Percentiles rank a stretch among this genome's conserved stretches.
Conservation (phyloP, 371 early-diverging fungal species). For the Apophysomyces trapeziformis region DNA sequence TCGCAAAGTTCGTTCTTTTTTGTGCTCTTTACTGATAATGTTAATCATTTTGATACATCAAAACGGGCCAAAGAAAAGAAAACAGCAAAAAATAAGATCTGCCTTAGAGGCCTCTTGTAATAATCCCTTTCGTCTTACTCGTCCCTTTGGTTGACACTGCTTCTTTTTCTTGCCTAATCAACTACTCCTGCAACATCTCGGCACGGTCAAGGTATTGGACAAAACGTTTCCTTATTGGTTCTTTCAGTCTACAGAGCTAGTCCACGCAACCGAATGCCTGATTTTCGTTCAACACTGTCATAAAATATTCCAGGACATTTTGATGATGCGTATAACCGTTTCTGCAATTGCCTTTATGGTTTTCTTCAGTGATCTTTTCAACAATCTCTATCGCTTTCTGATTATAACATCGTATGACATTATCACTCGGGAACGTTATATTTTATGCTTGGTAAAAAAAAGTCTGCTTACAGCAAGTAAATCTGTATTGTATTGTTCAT, state of each 20-base stretch:
- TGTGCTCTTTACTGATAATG: too few relatives aligned
- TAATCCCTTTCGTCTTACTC: constrained; percentile 35
- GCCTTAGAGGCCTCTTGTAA: too few relatives aligned
- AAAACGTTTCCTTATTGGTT: constrained; percentile 86
- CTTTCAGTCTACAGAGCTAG: constrained; percentile 45
- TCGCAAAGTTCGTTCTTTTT: too few relatives aligned
- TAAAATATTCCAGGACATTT: constrained; percentile 90
- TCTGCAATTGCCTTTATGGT: constrained; percentile 87
- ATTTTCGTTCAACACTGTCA: constrained; percentile 94
- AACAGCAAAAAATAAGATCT: too few relatives aligned
- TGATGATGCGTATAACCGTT: constrained; percentile 89
- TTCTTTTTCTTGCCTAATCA: constrained; percentile 71
- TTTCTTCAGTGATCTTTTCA: constrained; percentile 93
- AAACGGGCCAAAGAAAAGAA: too few relatives aligned
- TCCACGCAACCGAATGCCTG: background rate
- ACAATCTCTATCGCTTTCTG: constrained; percentile 90
- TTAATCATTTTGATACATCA: too few relatives aligned
- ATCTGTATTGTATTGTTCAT: too few relatives aligned
- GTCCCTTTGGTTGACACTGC: constrained; percentile 57
- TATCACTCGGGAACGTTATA: background rate
- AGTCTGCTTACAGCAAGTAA: too few relatives aligned
- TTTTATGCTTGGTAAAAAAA: too few relatives aligned
- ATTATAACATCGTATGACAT: background rate
- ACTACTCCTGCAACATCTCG: constrained; percentile 88
- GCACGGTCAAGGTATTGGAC: constrained; percentile 94